A percentile compares a stretch with the other conserved stretches of the same genome.
phyloP scores from a whole-genome alignment of 1,284 basidiomycete genomes.

The Marasmius oreades region DNA sequence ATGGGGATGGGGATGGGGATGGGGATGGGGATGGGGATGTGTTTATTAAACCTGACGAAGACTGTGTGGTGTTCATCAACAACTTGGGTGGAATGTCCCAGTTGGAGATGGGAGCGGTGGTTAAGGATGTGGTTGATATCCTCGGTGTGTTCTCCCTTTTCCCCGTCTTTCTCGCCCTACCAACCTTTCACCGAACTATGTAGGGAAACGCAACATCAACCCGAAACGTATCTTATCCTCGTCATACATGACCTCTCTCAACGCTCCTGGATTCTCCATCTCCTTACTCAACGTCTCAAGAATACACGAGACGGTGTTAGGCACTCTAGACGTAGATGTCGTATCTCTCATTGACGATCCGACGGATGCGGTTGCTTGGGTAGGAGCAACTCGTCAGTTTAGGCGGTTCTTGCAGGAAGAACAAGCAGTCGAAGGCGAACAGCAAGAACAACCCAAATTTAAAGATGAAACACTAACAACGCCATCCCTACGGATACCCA shows the following conservation, averaged over 20 bases:
- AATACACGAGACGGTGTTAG: constrained; percentile 11
- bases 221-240: constrained; percentile 32
- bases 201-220: constrained; percentile 19
- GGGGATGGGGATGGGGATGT: neutral
- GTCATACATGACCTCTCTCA: constrained; percentile 37
- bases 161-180: neutral
- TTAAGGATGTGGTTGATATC: constrained; percentile 37
- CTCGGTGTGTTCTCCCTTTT: constrained; percentile 29
- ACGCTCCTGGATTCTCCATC: constrained; percentile 36
- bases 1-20: neutral
- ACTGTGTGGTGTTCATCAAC: constrained; percentile 46
- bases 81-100: constrained; percentile 54
- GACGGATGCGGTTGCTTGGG: constrained; percentile 31
- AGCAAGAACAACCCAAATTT: neutral
- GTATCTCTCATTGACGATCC: constrained; percentile 29
- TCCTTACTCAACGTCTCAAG: constrained; percentile 30
- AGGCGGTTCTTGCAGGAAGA: constrained; percentile 14
- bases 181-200: neutral
- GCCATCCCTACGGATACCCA: too few relatives aligned
- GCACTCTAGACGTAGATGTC: constrained; percentile 13
- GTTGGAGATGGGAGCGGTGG: constrained; percentile 49
- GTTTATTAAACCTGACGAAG: constrained; percentile 21
- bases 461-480: too few relatives aligned
- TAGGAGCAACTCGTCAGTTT: constrained; percentile 19
- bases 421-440: neutral